phyloP scores from a whole-genome alignment of 75 land plant species.

The Azolla pinnata region DNA sequence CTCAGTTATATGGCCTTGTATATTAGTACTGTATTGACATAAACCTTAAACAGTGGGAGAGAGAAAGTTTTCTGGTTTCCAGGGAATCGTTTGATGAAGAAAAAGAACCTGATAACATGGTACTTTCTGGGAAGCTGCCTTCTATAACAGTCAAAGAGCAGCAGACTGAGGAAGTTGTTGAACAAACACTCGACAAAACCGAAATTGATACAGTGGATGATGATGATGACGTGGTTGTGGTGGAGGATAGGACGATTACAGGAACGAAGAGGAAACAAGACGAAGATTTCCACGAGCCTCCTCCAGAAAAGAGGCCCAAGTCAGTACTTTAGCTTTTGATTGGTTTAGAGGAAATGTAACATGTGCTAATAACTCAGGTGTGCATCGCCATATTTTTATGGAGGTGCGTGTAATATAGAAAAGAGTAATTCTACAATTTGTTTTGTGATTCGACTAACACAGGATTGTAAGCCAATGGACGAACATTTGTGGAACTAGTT shows the following conservation, averaged over 20 bases:
- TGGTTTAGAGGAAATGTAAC: no score
- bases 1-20: not conserved
- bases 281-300: not conserved
- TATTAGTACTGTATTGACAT: not conserved
- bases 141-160: conserved; percentile 24
- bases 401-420: no score
- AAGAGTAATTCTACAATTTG: no score
- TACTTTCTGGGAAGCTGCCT: conserved; percentile 45
- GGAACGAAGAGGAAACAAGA: conserved; percentile 33
- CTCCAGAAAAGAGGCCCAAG: no score
- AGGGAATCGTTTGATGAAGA: conserved; percentile 84
- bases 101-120: conserved; percentile 73
- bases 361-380: no score
- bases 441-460: no score
- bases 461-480: no score
- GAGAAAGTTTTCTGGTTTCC: conserved; percentile 1
- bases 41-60: not conserved
- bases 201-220: conserved; percentile 12
- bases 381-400: no score
- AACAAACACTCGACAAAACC: conserved; percentile 6
- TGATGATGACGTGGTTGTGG: conserved; percentile 31
- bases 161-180: conserved; percentile 26
- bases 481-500: no score
- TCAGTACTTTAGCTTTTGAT: no score
- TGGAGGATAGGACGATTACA: conserved; percentile 19